Evolutionary conservation across 2,329 filamentous ascomycete species (phyloP).

Genomic region (Thyridium curvatum): DNA sequence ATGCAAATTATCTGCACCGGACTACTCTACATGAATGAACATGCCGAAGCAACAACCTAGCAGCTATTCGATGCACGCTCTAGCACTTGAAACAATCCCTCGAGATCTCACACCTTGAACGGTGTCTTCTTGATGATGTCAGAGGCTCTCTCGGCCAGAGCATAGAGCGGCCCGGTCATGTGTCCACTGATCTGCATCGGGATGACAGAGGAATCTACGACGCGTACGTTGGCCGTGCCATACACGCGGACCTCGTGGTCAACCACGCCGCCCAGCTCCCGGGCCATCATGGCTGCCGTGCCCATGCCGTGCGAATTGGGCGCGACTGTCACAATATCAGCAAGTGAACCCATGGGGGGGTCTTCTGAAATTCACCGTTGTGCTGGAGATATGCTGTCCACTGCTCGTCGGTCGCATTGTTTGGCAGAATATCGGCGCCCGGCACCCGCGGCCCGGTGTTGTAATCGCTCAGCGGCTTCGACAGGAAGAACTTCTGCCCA

Average conservation of each 20-base stretch:
- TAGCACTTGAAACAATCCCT: too few species aligned
- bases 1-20: too few species aligned
- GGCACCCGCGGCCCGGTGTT: conserved; percentile 14
- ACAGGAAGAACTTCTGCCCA: conserved; percentile 22
- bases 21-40: too few species aligned
- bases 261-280: conserved; percentile 31
- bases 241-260: conserved; percentile 30
- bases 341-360: conserved; percentile 9
- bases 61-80: too few species aligned
- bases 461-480: conserved; percentile 14
- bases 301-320: conserved; percentile 29
- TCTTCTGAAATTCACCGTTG: conserved; percentile 4
- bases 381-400: conserved; percentile 15
- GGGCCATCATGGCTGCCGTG: conserved; percentile 28
- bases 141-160: conserved; percentile 34
- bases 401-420: conserved; percentile 19
- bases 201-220: conserved; percentile 34
- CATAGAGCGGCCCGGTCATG: conserved; percentile 38
- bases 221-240: conserved; percentile 31
- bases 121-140: conserved; percentile 7
- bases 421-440: conserved; percentile 13
- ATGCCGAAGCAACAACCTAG: too few species aligned
- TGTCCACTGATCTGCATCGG: conserved; percentile 29
- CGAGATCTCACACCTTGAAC: neutral
- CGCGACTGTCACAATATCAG: conserved; percentile 38